Evolutionary conservation across 2,329 filamentous ascomycete species (phyloP).

Genomic region (Trichoderma cornu-damae): DNA sequence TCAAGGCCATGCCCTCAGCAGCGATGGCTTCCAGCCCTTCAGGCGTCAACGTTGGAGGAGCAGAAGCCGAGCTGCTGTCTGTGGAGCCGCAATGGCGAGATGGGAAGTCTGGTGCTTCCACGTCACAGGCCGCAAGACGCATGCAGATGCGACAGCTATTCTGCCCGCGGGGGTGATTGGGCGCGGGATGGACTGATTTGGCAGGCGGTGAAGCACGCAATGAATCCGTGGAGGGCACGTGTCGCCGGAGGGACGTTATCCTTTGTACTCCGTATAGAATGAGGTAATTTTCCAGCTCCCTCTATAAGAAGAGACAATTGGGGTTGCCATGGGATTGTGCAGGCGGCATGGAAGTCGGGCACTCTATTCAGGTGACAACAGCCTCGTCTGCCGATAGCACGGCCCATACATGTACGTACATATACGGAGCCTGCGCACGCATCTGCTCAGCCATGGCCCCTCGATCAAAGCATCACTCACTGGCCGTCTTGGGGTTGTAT

Average conservation of each 20-base stretch:
- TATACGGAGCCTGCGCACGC: too few relatives aligned
- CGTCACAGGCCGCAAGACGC: conserved; percentile 1
- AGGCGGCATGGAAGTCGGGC: too few relatives aligned
- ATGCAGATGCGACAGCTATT: not conserved
- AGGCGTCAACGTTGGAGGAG: not conserved
- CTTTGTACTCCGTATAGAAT: too few relatives aligned
- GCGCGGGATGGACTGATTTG: conserved; percentile 6
- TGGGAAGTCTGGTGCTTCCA: conserved; percentile 12
- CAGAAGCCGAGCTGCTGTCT: not conserved
- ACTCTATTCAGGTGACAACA: too few relatives aligned
- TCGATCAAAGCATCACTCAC: not conserved
- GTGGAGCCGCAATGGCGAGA: conserved; percentile 9
- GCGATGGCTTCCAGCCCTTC: conserved; percentile 2
- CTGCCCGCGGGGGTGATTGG: conserved; percentile 9
- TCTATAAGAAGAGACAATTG: too few relatives aligned
- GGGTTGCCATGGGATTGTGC: too few relatives aligned
- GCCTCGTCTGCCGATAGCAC: too few relatives aligned
- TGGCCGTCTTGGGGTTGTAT: conserved; percentile 1
- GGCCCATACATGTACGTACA: too few relatives aligned
- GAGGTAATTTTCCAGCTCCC: too few relatives aligned
- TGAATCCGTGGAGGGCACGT: not conserved
- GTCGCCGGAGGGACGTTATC: too few relatives aligned
- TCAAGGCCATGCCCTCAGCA: conserved; percentile 22
- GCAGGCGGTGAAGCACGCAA: conserved; percentile 14
- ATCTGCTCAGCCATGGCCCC: not conserved